phyloP scores from a whole-genome alignment of 768 basidiomycete species.

The Leccinum ochraceum region DNA sequence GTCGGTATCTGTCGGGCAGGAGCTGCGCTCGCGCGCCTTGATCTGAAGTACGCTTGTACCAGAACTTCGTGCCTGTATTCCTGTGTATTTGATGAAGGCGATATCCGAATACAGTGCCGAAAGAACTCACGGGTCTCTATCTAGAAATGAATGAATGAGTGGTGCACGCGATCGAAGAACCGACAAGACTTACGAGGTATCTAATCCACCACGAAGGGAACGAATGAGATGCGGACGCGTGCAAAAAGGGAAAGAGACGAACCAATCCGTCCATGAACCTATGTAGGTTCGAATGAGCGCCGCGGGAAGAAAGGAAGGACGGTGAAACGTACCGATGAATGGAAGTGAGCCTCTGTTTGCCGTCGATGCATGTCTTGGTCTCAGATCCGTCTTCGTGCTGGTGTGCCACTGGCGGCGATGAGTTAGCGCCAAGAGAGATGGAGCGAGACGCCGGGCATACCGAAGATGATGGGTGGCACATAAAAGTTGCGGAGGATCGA shows the following conservation, averaged over 20 bases:
- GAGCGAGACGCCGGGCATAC: slow-evolving; percentile 33
- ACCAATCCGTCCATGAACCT: slow-evolving; percentile 75
- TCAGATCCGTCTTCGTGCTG: slow-evolving; percentile 63
- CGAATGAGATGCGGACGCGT: slow-evolving; percentile 4
- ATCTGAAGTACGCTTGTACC: slow-evolving; percentile 39
- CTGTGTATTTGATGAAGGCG: slow-evolving; percentile 5
- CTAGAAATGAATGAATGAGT: slow-evolving; percentile 21
- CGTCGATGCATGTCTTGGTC: slow-evolving; percentile 70
- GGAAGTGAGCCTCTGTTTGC: slow-evolving; percentile 79
- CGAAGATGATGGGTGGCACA: slow-evolving; percentile 78
- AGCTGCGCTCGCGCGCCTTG: slow-evolving; percentile 30
- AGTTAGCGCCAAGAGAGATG: background rate
- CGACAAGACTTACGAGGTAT: slow-evolving; percentile 51
- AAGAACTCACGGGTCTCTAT: slow-evolving; percentile 47
- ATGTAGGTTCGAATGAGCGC: slow-evolving; percentile 4
- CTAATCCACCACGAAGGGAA: slow-evolving; percentile 30
- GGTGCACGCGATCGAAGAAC: background rate
- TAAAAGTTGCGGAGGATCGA: slow-evolving; percentile 79
- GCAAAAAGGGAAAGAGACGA: slow-evolving; percentile 28
- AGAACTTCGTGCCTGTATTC: slow-evolving; percentile 45
- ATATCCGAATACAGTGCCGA: too few species aligned
- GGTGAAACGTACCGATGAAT: slow-evolving; percentile 55
- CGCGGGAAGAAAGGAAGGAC: background rate
- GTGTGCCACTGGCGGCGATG: slow-evolving; percentile 43
- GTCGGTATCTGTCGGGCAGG: slow-evolving; percentile 57